A percentile compares a stretch with the other conserved stretches of the same genome.
These are phyloP conservation scores for Neonectria sp. DNA, from an alignment of 2,329 filamentous ascomycete species.

Conservation along the genomic window DNA sequence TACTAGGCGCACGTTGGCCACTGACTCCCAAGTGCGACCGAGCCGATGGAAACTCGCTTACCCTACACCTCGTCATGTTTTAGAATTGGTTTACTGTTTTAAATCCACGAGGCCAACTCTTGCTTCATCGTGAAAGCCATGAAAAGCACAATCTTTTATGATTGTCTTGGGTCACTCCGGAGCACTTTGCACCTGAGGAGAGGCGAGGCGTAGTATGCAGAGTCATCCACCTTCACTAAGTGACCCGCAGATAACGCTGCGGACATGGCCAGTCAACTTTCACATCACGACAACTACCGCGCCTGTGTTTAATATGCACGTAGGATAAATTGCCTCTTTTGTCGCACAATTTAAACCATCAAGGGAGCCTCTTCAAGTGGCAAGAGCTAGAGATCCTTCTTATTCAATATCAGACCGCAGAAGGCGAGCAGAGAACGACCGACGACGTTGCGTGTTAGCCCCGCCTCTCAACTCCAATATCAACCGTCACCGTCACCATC, in stretches of 20 bases:
- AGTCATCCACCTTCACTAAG: not conserved
- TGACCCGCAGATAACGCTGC: conserved; percentile 27
- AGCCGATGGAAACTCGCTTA: not conserved
- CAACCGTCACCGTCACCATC: conserved; percentile 15
- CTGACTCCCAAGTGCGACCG: not conserved
- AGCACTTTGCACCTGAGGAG: not conserved
- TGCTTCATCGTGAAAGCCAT: no score
- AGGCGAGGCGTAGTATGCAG: not conserved
- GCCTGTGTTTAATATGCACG: not conserved
- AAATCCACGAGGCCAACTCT: not conserved
- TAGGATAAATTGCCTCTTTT: not conserved
- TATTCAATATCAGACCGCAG: not conserved
- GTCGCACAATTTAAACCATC: not conserved
- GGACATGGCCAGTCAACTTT: conserved; percentile 4
- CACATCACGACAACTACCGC: conserved; percentile 7
- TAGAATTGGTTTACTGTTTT: not conserved
- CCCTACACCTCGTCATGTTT: not conserved
- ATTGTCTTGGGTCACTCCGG: not conserved
- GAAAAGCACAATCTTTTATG: no score
- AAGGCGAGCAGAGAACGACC: not conserved
- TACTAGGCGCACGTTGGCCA: not conserved
- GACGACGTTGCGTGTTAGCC: conserved; percentile 21
- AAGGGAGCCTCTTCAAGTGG: not conserved
- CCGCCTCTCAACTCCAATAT: conserved; percentile 31
- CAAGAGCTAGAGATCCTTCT: not conserved